phyloP scores from a whole-genome alignment of 75 land plant genomes.

The Adiantum capillusveneris region DNA sequence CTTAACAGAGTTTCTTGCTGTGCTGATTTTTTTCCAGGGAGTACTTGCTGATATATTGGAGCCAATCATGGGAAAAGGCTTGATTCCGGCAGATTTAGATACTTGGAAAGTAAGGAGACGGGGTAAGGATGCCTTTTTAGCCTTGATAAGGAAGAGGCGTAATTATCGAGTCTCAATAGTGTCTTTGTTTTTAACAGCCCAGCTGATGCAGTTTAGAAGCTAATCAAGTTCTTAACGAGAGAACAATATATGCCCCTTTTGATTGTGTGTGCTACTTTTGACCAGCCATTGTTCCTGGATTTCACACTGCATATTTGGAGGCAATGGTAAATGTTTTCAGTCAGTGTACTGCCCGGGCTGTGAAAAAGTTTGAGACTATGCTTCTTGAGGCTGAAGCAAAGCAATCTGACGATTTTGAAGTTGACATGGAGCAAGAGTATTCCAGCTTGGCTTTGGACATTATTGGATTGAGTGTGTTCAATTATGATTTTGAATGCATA shows the following conservation, averaged over 20 bases:
- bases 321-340: constrained; percentile 79
- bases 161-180: no score
- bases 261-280: no score
- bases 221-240: no score
- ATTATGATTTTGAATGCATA: constrained; percentile 97
- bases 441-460: constrained; percentile 95
- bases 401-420: constrained; percentile 43
- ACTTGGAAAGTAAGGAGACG: constrained; percentile 95
- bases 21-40: constrained; percentile 42
- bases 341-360: constrained; percentile 62
- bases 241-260: no score
- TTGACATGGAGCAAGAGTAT: constrained; percentile 93
- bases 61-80: constrained; percentile 99
- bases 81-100: constrained; percentile 95
- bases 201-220: no score
- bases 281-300: constrained; percentile 91
- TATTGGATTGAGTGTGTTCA: constrained; percentile 91
- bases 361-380: constrained; percentile 55
- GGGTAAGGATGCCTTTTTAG: constrained; percentile 58
- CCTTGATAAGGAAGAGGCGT: no score
- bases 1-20: background rate
- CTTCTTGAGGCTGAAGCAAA: constrained; percentile 19
- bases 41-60: constrained; percentile 97
- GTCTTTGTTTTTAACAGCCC: no score
- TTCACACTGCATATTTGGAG: constrained; percentile 86